These are phyloP conservation scores for Holtermannia corniformis DNA, from an alignment of 768 basidiomycete species.

Conservation along the genomic window DNA sequence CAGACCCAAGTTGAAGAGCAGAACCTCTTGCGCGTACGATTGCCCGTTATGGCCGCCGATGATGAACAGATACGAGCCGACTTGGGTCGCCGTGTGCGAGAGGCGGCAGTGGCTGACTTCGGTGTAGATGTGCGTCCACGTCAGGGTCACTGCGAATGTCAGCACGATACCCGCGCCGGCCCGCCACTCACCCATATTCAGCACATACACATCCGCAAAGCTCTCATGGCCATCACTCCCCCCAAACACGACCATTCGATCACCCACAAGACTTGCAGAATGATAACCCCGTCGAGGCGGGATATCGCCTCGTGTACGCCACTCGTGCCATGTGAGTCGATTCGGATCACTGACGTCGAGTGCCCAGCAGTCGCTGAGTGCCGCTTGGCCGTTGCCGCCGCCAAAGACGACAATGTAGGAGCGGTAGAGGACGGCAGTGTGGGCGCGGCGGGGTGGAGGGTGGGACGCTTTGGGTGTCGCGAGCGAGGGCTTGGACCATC, in stretches of 20 bases:
- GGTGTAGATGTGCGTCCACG: slow-evolving; percentile 40
- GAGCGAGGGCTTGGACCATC: slow-evolving; percentile 37
- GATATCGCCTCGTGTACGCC: slow-evolving; percentile 50
- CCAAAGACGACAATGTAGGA: slow-evolving; percentile 77
- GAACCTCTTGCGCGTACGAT: slow-evolving; percentile 59
- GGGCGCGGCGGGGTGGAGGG: slow-evolving; percentile 68
- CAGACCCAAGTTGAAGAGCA: slow-evolving; percentile 78
- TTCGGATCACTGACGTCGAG: slow-evolving; percentile 55
- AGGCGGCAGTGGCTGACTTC: slow-evolving; percentile 53
- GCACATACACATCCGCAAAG: slow-evolving; percentile 77
- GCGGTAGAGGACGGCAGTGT: slow-evolving; percentile 67
- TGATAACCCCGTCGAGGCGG: slow-evolving; percentile 60
- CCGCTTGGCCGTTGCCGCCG: slow-evolving; percentile 85
- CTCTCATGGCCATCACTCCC: slow-evolving; percentile 84
- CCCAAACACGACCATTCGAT: slow-evolving; percentile 78
- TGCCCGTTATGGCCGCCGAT: slow-evolving; percentile 78
- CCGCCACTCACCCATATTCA: slow-evolving; percentile 63
- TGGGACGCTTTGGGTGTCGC: slow-evolving; percentile 14
- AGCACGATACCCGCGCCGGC: background rate
- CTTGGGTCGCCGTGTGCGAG: slow-evolving; percentile 74
- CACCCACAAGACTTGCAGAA: slow-evolving; percentile 74
- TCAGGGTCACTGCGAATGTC: slow-evolving; percentile 30
- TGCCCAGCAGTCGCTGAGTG: slow-evolving; percentile 82
- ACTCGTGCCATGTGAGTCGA: slow-evolving; percentile 52
- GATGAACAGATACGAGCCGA: slow-evolving; percentile 84